Conservation (phyloP, 805 yeast species). For the Yarrowia sp. region DNA sequence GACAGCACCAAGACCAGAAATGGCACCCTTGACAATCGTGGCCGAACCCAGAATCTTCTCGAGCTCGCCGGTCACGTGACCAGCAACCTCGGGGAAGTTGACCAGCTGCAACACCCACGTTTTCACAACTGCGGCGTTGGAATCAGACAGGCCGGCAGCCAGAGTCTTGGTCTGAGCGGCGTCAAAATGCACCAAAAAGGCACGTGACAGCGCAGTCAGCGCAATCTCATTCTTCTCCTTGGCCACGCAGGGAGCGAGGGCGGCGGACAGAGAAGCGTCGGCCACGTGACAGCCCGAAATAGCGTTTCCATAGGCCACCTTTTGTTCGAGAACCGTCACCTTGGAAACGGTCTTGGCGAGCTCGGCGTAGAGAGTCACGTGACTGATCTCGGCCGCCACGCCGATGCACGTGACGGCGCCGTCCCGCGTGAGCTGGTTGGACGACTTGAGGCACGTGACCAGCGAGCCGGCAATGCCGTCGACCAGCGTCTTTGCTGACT, state of each 20-base stretch:
- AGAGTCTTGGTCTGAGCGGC: slow-evolving; percentile 14
- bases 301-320: slow-evolving; percentile 19
- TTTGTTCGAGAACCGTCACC: slow-evolving; percentile 17
- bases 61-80: slow-evolving; percentile 7
- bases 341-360: slow-evolving; percentile 14
- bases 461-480: neutral
- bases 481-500: neutral
- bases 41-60: neutral
- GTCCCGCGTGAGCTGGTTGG: slow-evolving; percentile 13
- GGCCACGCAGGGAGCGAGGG: slow-evolving; percentile 7
- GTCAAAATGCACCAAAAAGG: slow-evolving; percentile 5
- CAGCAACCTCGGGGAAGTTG: slow-evolving; percentile 4
- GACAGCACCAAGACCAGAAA: slow-evolving; percentile 29
- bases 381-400: neutral
- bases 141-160: slow-evolving; percentile 1
- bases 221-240: slow-evolving; percentile 36
- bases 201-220: slow-evolving; percentile 6
- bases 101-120: slow-evolving; percentile 18
- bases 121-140: slow-evolving; percentile 17
- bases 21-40: slow-evolving; percentile 13
- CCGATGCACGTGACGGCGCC: slow-evolving; percentile 14
- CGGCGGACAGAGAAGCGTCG: neutral
- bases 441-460: slow-evolving; percentile 31
- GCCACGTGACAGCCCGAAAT: neutral
- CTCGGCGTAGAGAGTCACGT: slow-evolving; percentile 5